Conservation (phyloP, 2,329 filamentous ascomycete species). For the Fusarium hostae region DNA sequence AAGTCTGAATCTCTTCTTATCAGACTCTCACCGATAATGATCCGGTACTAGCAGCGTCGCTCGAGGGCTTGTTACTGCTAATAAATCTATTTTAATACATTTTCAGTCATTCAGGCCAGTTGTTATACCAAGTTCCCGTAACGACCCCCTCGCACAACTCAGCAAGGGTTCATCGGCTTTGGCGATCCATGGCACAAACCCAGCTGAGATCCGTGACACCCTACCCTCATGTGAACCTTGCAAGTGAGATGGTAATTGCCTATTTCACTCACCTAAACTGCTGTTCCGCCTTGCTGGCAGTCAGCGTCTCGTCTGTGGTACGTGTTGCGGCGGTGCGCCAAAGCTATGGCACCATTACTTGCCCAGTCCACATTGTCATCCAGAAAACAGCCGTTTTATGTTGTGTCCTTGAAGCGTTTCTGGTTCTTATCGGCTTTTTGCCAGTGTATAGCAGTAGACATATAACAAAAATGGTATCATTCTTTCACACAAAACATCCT, state of each 20-base stretch:
- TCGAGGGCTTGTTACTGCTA: background rate
- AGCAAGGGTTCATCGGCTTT: conserved; percentile 26
- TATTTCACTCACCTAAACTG: conserved; percentile 10
- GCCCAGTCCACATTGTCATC: background rate
- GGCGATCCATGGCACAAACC: conserved; percentile 35
- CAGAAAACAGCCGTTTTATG: background rate
- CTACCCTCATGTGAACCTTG: conserved; percentile 17
- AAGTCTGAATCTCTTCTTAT: background rate
- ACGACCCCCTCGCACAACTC: conserved; percentile 10
- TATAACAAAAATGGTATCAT: background rate
- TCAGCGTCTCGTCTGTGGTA: background rate
- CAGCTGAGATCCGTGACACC: conserved; percentile 41
- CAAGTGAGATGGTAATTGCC: conserved; percentile 1
- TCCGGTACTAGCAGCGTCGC: background rate
- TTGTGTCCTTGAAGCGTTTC: background rate
- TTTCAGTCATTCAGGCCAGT: background rate
- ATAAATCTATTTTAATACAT: background rate
- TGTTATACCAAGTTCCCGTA: conserved; percentile 3
- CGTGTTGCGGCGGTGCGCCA: background rate
- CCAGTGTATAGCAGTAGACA: background rate
- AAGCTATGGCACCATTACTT: background rate
- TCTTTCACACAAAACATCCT: background rate
- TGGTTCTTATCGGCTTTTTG: background rate
- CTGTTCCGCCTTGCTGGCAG: background rate
- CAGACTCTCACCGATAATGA: background rate